Evolutionary conservation across 352 stramenopile species (phyloP), one percentile per base, ranked within the genome.

Genomic region (Pythium vanterpoolii): DNA sequence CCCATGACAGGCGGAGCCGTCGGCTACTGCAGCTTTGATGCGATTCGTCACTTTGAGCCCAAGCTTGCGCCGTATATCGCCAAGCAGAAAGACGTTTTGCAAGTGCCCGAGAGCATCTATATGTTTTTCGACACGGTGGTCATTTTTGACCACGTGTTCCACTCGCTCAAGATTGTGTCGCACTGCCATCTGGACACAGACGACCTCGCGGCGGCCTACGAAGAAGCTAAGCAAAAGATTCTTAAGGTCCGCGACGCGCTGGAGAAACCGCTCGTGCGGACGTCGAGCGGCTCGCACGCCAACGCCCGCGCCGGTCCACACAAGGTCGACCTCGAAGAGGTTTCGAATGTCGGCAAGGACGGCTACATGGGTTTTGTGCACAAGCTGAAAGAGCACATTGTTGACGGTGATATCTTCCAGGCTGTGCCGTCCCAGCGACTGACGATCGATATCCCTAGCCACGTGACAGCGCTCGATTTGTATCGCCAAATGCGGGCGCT

Each of bases 51-150:
- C 72, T 96, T 96, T 66, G 87, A 96, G 48, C 86, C 84, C 38
- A 88, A 78, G 61, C 76, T 95, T 30, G 84, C 82, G 40, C 84
- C 86, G 3, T 91, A 80, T 53, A 74, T 96, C 33, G 81, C 83
- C 24, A 65, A 68, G 8, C 87, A 96, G 58, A 76, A 72, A 44
- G 86, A 96, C 58, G 76, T 94, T 56, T 64, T 96, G 16, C 59
- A 87, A 28, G 80, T 95, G 19, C 87, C 87, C 16, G 87, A 96
- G 70, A 93, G 84, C 62, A 89, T 94, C 63, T 96, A 94, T 69
- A 96, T 96, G 87, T 84, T 96, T 60, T 94, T 94, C 42, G 80
- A 95, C 70, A 95, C 86, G 52, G 75, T 95, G 39, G 80, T 96
- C 40, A 85, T 95, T 30, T 96, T 96, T 62, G 87, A 96, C 68